phyloP scores from a whole-genome alignment of 441 rosid species.

The Populus trichocarpa region DNA sequence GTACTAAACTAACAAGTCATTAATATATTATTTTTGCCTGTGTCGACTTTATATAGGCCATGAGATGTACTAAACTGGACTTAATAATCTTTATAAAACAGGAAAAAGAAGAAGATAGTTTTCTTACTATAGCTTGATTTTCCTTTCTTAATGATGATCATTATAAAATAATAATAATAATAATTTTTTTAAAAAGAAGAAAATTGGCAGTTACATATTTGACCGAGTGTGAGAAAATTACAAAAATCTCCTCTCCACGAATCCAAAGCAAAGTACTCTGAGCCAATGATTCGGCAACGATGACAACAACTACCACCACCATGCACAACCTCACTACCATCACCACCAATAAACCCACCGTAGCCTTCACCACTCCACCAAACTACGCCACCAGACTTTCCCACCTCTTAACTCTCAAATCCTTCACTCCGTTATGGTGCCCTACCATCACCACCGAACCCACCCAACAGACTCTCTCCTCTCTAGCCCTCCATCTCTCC shows the following conservation, averaged over 20 bases:
- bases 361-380: conserved; percentile 24
- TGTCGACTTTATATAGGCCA: neutral
- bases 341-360: conserved; percentile 22
- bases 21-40: neutral
- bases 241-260: too few relatives aligned
- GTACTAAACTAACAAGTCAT: neutral
- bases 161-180: too few relatives aligned
- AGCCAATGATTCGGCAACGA: too few relatives aligned
- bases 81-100: neutral
- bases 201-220: neutral
- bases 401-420: conserved; percentile 32
- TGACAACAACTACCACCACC: neutral
- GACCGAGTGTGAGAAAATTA: neutral
- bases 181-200: too few relatives aligned
- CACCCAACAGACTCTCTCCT: conserved; percentile 31
- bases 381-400: conserved; percentile 47
- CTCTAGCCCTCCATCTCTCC: conserved; percentile 27
- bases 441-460: too few relatives aligned
- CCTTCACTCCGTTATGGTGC: conserved; percentile 47
- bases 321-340: neutral
- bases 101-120: neutral
- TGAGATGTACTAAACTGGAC: neutral
- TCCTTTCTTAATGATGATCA: neutral
- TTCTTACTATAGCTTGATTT: neutral
- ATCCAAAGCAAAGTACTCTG: too few relatives aligned